Evolutionary conservation across 768 basidiomycete species (phyloP), one percentile per base, ranked within the genome.

Genomic region (Pisolithus marmoratus): DNA sequence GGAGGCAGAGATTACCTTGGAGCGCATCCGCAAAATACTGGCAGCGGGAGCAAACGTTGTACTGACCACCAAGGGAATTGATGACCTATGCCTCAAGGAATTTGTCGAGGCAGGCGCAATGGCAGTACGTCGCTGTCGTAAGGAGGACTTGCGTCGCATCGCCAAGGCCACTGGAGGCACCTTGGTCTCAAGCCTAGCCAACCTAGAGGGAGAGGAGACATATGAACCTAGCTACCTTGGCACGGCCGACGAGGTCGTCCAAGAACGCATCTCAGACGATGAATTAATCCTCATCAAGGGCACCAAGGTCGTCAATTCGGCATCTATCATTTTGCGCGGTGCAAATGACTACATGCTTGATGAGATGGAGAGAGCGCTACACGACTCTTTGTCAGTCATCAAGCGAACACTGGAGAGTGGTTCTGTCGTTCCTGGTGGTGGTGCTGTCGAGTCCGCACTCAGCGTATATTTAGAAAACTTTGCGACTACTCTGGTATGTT

Each of bases 311-410:
- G 94, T 98, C 64, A 94, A 74, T 73, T 94, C 93, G 22, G 78
- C 88, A 14, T 96, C 94, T 19, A 89, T 99, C 62, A 82, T 99
- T 52, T 76, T 99, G 53, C 82, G 96, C 50, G 96, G 96, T 42
- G 96, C 96, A 26, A 99, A 98, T 69, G 96, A 99, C 70, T 97
- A 95, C 69, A 94, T 97, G 90, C 74, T 98, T 60, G 96, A 99
- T 67, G 96, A 99, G 77, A 99, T 98, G 96, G 96, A 99, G 72
- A 78, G 96, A 45, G 87, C 92, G 0, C 69, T 98, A 60, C 95
- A 99, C 65, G 96, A 99, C 67, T 89, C 90, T 2, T 70, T 98
- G 56, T 95, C 90, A 26, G 81, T 96, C 61, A 92, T 97, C 74
- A 99, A 99, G 75, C 82, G 95, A 52, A 98, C 96, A 5, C 72